Conservation (phyloP, 257 asterid genomes). For the Solanum tarijense region DNA sequence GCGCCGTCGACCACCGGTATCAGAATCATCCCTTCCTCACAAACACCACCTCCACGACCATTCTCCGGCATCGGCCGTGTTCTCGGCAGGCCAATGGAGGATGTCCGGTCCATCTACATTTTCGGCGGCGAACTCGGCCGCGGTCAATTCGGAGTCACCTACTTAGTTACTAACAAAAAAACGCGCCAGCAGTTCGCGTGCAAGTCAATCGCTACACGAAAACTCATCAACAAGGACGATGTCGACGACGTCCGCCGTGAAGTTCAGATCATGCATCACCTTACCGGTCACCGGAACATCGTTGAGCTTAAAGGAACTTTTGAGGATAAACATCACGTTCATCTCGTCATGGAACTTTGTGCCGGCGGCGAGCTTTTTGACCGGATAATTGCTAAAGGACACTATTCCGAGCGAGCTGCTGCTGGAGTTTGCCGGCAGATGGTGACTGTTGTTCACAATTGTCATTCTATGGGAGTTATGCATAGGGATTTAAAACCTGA, state of each 20-base stretch:
- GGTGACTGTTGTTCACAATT: conserved; percentile 69
- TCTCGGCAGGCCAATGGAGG: conserved; percentile 73
- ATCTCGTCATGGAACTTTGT: conserved; percentile 76
- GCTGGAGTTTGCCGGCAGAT: conserved; percentile 80
- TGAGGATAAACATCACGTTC: conserved; percentile 68
- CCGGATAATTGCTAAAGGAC: conserved; percentile 72
- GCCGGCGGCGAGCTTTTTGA: conserved; percentile 87
- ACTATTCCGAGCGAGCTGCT: conserved; percentile 97
- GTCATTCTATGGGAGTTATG: conserved; percentile 86
- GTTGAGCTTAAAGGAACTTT: conserved; percentile 76
- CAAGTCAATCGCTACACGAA: conserved; percentile 82
- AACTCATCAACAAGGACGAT: conserved; percentile 56
- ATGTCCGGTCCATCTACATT: conserved; percentile 45
- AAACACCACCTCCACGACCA: conserved; percentile 58
- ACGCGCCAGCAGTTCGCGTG: conserved; percentile 58
- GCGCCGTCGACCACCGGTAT: conserved; percentile 23
- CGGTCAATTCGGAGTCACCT: conserved; percentile 87
- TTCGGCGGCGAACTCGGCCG: conserved; percentile 88
- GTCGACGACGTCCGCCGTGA: conserved; percentile 77
- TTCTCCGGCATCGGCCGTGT: conserved; percentile 57
- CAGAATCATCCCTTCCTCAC: conserved; percentile 45
- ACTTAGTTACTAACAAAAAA: conserved; percentile 50
- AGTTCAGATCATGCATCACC: conserved; percentile 94
- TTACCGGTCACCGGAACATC: conserved; percentile 72
- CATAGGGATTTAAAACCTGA: conserved; percentile 90